Evolutionary conservation across 331 rosid species (phyloP), one percentile per base, ranked within the genome.

Genomic region (Stylosanthes scabra): DNA sequence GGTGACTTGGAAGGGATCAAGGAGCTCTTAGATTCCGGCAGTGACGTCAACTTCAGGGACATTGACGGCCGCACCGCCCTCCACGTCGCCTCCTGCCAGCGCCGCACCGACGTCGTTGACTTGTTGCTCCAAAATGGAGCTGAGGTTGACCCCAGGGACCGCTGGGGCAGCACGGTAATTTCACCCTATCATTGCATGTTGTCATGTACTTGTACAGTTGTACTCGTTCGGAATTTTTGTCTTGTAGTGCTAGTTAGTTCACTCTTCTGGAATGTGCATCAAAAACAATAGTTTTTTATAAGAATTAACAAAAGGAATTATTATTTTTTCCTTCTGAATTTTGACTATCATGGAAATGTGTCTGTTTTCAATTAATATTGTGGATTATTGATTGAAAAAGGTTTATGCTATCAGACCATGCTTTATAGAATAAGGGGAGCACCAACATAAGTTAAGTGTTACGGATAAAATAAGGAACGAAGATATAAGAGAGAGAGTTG

Each of bases 101-200:
- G 88, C 29, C 78, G 68, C 44, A 75, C 75, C 59, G 90, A 94
- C 34, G 96, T 91, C n/a, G 96, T 94, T 16, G 81, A 74, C 13
- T 66, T 90, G 79, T 82, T 94, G 76, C 90, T 94, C 12, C 87
- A 66, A 13, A 83, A 81, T 44, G 93, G 91, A 1, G 96, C 99
- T 37, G 70, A 67, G 7, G 84, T 90, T 11, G 88, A 91, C 63
- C 75, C 87, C 0, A 77, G 60, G 20, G 99, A 94, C 77, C 89
- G 95, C 14, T 94, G 99, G 99, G 94, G 96, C 8, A 94, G 99
- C 82, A 83, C 95, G 63, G 99, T 94, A 85, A 83, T 70, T 52
- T 52, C 6, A 25, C 5, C 39, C 58, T 15, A 6, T 6, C 16
- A 3, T 52, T 52, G 58, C 20, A 42, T 42, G 46, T 42, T 34